Evolutionary conservation across 2,329 filamentous ascomycete genomes (phyloP), one percentile per base, ranked within the genome.

Genomic region (Exserohilum turcica): DNA sequence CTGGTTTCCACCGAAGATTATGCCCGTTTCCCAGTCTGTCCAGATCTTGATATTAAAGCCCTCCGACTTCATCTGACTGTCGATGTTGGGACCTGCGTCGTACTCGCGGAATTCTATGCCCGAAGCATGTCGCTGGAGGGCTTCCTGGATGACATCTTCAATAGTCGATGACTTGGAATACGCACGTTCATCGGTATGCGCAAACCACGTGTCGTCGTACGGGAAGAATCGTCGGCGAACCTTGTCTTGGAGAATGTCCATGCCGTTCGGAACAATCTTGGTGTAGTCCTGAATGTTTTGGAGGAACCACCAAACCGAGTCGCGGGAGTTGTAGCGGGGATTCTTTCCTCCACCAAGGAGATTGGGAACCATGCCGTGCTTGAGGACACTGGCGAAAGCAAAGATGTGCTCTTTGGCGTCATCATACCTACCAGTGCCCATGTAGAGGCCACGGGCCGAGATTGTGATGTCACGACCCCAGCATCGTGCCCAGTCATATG

Each of bases 401-500:
- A 91, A 80, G 53, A 99, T 96, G 68, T 99, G 95, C 73, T 97
- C 92, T 68, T 86, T 92, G 6, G 94, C 94, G 71, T 97, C 92
- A 2, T 83, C 85, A 65, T 89, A 96, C 7, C 94, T 87, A 2
- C 92, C 91, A 9, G 93, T 97, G 35, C 90, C 92, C 31, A 99
- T 84, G 63, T 90, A 91, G n/a, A 99, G 81, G 37, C 94, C 94
- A 44, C 94, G 88, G 35, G 96, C 84, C 12, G 94, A 94, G 59
- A 99, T 99, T 74, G 97, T 97, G 10, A 97, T 91, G 73, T 99
- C 94, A 50, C 94, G 88, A 6, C 95, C 94, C 94, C 94, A 99
- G 75, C 93, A 97, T 65, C 94, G 85, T 43, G 93, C 92, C 92
- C 94, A 99, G 65, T 92, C 88, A 7, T 90, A 88, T 0, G 94